Evolutionary conservation across 2,329 filamentous ascomycete species (phyloP).

Genomic region (Fusarium aywerte): DNA sequence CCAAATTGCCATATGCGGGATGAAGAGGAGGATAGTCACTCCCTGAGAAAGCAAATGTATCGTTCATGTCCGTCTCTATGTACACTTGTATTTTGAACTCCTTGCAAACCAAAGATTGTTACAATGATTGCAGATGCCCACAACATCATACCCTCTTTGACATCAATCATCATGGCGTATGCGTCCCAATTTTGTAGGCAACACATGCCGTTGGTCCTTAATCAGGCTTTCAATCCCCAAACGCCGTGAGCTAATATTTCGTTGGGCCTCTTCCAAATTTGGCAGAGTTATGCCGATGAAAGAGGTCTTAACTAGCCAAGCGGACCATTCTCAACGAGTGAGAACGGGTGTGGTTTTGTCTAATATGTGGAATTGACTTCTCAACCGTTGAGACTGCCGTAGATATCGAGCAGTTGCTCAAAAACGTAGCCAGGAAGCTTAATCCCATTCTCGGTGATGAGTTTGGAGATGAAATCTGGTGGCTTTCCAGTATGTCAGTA

Average conservation of each 20-base stretch:
- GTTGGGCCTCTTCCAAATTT: background rate
- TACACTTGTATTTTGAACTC: constrained; percentile 37
- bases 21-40: constrained; percentile 27
- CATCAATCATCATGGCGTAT: background rate
- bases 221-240: constrained; percentile 2
- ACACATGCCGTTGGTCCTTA: background rate
- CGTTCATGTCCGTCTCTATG: constrained; percentile 13
- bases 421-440: constrained; percentile 76
- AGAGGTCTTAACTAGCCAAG: background rate
- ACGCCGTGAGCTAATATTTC: constrained; percentile 8
- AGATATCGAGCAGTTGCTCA: constrained; percentile 75
- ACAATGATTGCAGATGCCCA: constrained; percentile 7
- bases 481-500: constrained; percentile 53
- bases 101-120: constrained; percentile 26
- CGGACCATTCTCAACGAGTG: background rate
- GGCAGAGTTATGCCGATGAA: background rate
- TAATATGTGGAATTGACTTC: background rate
- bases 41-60: constrained; percentile 36
- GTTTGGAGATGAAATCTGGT: constrained; percentile 74
- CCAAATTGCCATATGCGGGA: constrained; percentile 29
- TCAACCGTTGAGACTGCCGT: constrained; percentile 56
- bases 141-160: constrained; percentile 3
- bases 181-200: constrained; percentile 1
- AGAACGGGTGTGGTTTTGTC: constrained; percentile 29
- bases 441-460: constrained; percentile 81